A percentile compares a stretch with the other conserved stretches of the same genome.
Conservation (phyloP, 2,329 filamentous ascomycete genomes). For the Ceratocystis colombiana region DNA sequence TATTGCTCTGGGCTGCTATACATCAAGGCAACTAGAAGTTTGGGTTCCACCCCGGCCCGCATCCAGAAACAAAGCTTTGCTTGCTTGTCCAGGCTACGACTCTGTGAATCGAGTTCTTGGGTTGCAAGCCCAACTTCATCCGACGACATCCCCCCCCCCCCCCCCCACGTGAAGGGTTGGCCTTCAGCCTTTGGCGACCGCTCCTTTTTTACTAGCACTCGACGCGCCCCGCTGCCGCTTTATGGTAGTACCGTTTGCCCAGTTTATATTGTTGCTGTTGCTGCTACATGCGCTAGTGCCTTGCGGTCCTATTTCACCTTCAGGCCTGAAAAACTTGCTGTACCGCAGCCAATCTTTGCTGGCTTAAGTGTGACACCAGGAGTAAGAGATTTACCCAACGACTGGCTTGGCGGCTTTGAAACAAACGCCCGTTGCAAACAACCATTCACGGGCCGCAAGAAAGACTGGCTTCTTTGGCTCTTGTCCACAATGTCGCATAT, state of each 20-base stretch:
- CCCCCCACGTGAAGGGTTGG: background rate
- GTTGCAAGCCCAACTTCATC: background rate
- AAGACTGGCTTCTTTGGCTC: background rate
- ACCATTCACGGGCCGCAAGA: background rate
- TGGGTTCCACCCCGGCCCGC: background rate
- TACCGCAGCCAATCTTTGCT: background rate
- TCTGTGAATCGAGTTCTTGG: background rate
- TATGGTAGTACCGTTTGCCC: background rate
- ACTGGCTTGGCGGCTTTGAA: background rate
- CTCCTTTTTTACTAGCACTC: background rate
- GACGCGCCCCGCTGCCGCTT: background rate
- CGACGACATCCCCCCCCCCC: background rate
- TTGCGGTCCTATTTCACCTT: background rate
- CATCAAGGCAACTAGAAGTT: background rate
- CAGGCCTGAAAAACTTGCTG: background rate
- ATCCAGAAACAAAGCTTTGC: background rate
- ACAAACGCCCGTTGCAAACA: background rate
- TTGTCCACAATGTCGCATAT: conserved; percentile 19
- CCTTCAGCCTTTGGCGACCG: background rate
- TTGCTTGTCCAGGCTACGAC: background rate
- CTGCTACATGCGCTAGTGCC: background rate
- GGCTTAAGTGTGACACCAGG: background rate
- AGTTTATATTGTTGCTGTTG: background rate
- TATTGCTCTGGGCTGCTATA: background rate
- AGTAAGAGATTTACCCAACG: background rate